A percentile compares a stretch with the other conserved stretches of the same genome.
These are phyloP conservation scores for Cyberlindnera maclurae DNA, from an alignment of 805 yeast genomes.

Conservation along the genomic window DNA sequence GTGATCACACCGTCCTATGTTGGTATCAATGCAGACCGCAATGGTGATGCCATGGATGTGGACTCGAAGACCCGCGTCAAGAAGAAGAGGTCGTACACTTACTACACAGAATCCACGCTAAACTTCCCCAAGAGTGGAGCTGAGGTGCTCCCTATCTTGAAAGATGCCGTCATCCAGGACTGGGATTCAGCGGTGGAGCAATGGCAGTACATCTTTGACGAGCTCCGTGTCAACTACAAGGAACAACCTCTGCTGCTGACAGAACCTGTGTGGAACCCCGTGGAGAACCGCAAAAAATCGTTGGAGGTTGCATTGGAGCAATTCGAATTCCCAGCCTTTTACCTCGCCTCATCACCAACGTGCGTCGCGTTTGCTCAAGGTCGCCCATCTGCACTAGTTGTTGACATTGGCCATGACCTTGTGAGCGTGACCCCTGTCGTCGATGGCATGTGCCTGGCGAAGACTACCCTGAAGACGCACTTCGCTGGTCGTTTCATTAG, in stretches of 20 bases:
- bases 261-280: slow-evolving; percentile 82
- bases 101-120: slow-evolving; percentile 35
- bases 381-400: slow-evolving; percentile 78
- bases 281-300: slow-evolving; percentile 56
- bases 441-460: slow-evolving; percentile 71
- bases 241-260: slow-evolving; percentile 78
- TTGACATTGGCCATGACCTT: slow-evolving; percentile 78
- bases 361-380: slow-evolving; percentile 87
- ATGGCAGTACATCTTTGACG: slow-evolving; percentile 54
- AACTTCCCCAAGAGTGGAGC: slow-evolving; percentile 44
- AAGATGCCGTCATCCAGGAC: slow-evolving; percentile 59
- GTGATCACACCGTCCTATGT: slow-evolving; percentile 67
- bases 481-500: slow-evolving; percentile 66
- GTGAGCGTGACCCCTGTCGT: slow-evolving; percentile 74
- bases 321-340: slow-evolving; percentile 72
- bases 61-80: slow-evolving; percentile 15
- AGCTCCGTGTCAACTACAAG: slow-evolving; percentile 42
- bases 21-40: slow-evolving; percentile 27
- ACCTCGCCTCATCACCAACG: slow-evolving; percentile 75
- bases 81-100: slow-evolving; percentile 21
- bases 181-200: slow-evolving; percentile 84
- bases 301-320: slow-evolving; percentile 67
- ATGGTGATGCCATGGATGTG: slow-evolving; percentile 17
- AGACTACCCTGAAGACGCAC: slow-evolving; percentile 62
- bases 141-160: slow-evolving; percentile 50